Conservation (phyloP, 75 land plant genomes). For the Pinus albicaulis region DNA sequence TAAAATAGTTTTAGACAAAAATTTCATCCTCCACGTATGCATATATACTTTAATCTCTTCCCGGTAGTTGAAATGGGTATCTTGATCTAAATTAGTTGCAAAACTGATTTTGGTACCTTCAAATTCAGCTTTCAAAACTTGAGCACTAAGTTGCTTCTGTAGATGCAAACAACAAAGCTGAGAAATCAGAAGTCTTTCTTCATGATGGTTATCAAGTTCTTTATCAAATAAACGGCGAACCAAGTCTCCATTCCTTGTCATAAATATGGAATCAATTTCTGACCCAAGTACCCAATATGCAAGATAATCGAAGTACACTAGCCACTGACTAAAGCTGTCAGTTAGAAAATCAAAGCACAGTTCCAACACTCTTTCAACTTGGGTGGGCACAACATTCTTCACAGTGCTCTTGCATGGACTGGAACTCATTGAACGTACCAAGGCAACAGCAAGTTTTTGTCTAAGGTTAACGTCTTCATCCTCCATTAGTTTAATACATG, state of each 20-base stretch:
- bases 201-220: slow-evolving; percentile 98
- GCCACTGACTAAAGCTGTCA: slow-evolving; percentile 62
- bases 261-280: slow-evolving; percentile 24
- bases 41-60: slow-evolving; percentile 15
- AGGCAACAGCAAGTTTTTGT: slow-evolving; percentile 54
- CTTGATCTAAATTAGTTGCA: not conserved
- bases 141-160: slow-evolving; percentile 34
- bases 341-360: slow-evolving; percentile 65
- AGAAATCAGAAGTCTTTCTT: slow-evolving; percentile 80
- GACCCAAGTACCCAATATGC: slow-evolving; percentile 42
- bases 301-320: slow-evolving; percentile 58
- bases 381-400: slow-evolving; percentile 52
- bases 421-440: slow-evolving; percentile 38
- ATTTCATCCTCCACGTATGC: slow-evolving; percentile 51
- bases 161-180: slow-evolving; percentile 89
- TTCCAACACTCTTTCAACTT: slow-evolving; percentile 90
- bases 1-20: slow-evolving; percentile 41
- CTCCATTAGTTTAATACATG: slow-evolving; percentile 72
- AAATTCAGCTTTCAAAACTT: slow-evolving; percentile 7
- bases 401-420: slow-evolving; percentile 8
- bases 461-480: slow-evolving; percentile 84
- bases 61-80: not conserved
- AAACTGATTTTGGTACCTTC: not conserved
- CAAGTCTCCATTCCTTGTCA: slow-evolving; percentile 43
- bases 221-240: slow-evolving; percentile 93